Conservation (phyloP, 2,329 filamentous ascomycete genomes). For the Talaromyces sp. region DNA sequence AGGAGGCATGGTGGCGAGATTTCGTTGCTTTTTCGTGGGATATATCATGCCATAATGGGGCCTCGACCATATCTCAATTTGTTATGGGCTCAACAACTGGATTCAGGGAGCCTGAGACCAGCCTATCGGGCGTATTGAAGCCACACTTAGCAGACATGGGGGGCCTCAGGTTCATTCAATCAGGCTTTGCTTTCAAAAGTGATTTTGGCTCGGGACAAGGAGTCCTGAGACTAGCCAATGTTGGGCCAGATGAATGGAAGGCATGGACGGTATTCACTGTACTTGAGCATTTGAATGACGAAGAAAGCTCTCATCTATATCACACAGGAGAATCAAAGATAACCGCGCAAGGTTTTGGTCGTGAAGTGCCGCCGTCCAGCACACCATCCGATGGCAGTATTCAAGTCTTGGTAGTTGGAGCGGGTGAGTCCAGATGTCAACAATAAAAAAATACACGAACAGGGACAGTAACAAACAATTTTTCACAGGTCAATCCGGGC, state of each 20-base stretch:
- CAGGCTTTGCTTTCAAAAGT: constrained; percentile 7
- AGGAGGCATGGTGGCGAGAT: constrained; percentile 9
- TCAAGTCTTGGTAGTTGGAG: constrained; percentile 9
- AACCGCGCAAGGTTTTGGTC: no score
- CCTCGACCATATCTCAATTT: constrained; percentile 5
- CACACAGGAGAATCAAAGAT: no score
- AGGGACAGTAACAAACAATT: no score
- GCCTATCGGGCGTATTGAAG: neutral
- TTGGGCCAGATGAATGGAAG: constrained; percentile 8
- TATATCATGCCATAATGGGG: constrained; percentile 8
- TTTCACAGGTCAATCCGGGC: constrained; percentile 7
- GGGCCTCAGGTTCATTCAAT: constrained; percentile 6
- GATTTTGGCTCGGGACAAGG: constrained; percentile 5
- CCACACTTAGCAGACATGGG: constrained; percentile 1
- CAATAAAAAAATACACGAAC: no score
- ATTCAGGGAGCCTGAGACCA: neutral
- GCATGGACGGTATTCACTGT: constrained; percentile 10
- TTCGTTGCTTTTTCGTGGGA: constrained; percentile 11
- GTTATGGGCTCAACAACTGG: constrained; percentile 1
- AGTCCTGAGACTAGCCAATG: constrained; percentile 5
- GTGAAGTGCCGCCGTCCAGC: neutral
- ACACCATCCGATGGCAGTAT: neutral
- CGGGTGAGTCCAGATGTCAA: constrained; percentile 4
- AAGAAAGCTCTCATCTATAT: neutral
- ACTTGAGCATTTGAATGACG: neutral